A percentile compares a stretch with the other conserved stretches of the same genome.
These are phyloP conservation scores for Suillus variegatus DNA, from an alignment of 768 basidiomycete genomes.

Conservation along the genomic window DNA sequence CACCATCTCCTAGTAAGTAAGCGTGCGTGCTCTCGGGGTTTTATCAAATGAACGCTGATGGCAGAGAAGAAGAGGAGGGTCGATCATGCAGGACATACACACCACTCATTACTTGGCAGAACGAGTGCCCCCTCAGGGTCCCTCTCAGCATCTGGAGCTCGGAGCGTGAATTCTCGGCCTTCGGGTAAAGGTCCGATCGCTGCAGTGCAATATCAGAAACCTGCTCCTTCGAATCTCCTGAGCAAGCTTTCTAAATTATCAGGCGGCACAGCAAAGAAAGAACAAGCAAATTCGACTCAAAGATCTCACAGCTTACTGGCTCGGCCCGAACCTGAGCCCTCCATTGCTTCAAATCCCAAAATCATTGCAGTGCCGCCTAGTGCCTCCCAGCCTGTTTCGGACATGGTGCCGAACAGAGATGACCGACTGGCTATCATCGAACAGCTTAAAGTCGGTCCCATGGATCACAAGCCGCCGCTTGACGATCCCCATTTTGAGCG, in stretches of 20 bases:
- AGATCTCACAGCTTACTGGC: conserved; percentile 28
- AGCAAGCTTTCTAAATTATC: conserved; percentile 47
- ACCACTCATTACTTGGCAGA: conserved; percentile 16
- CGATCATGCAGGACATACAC: conserved; percentile 30
- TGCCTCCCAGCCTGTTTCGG: conserved; percentile 6
- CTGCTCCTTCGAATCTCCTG: conserved; percentile 55
- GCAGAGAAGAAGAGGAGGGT: conserved; percentile 48
- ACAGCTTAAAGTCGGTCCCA: conserved; percentile 75
- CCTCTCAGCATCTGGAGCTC: conserved; percentile 18
- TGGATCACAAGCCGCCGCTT: conserved; percentile 65
- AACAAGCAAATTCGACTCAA: conserved; percentile 28
- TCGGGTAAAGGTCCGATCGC: conserved; percentile 4
- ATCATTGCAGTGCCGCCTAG: conserved; percentile 14
- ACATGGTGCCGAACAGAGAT: conserved; percentile 40
- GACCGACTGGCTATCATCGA: conserved; percentile 73
- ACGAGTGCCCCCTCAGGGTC: conserved; percentile 12
- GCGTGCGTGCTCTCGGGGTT: neutral
- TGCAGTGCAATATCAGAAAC: conserved; percentile 25
- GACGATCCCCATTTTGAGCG: conserved; percentile 78
- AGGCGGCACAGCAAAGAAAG: conserved; percentile 17
- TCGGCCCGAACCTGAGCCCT: conserved; percentile 13
- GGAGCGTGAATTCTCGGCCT: neutral
- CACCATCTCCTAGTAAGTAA: conserved; percentile 69
- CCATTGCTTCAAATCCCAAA: neutral
- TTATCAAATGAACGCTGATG: conserved; percentile 5